A percentile compares a stretch with the other conserved stretches of the same genome.
Evolutionary conservation across 2,329 filamentous ascomycete species (phyloP).

Genomic region (Diplodia scrobiculata): DNA sequence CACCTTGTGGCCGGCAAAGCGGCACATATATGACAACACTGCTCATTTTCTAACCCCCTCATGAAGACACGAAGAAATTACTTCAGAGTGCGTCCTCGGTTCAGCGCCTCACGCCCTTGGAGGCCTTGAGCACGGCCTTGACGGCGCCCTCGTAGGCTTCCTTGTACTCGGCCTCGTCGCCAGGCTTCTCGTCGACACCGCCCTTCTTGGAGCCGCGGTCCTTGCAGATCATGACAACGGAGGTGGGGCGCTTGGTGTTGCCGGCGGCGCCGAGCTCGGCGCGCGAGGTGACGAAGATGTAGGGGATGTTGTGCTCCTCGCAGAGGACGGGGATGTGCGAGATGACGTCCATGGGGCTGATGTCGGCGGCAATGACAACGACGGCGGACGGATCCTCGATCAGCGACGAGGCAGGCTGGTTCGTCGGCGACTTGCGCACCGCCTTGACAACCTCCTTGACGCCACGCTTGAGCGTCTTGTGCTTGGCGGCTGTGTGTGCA

Average conservation of each 20-base stretch:
- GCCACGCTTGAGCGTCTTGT: conserved; percentile 93
- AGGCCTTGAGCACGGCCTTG: conserved; percentile 62
- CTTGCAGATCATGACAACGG: conserved; percentile 81
- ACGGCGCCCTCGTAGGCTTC: conserved; percentile 60
- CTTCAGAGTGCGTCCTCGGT: not conserved
- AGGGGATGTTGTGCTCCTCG: conserved; percentile 96
- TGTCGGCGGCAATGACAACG: conserved; percentile 92
- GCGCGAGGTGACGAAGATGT: conserved; percentile 89
- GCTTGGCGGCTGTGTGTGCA: conserved; percentile 73
- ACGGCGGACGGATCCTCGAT: conserved; percentile 65
- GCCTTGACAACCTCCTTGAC: conserved; percentile 99
- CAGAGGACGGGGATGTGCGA: conserved; percentile 96
- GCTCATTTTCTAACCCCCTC: not conserved
- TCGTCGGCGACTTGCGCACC: conserved; percentile 82
- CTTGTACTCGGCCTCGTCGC: conserved; percentile 50
- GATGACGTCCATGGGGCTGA: conserved; percentile 98
- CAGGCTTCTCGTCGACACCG: conserved; percentile 52
- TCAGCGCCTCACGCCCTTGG: conserved; percentile 58
- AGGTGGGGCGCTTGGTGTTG: conserved; percentile 93
- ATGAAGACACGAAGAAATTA: not conserved
- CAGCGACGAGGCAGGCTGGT: conserved; percentile 61
- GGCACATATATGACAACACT: not conserved
- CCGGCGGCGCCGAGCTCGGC: conserved; percentile 92
- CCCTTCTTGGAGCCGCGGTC: conserved; percentile 54
- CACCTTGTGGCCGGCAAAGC: not conserved